phyloP scores from a whole-genome alignment of 331 rosid genomes.

The Acacia pycnantha region DNA sequence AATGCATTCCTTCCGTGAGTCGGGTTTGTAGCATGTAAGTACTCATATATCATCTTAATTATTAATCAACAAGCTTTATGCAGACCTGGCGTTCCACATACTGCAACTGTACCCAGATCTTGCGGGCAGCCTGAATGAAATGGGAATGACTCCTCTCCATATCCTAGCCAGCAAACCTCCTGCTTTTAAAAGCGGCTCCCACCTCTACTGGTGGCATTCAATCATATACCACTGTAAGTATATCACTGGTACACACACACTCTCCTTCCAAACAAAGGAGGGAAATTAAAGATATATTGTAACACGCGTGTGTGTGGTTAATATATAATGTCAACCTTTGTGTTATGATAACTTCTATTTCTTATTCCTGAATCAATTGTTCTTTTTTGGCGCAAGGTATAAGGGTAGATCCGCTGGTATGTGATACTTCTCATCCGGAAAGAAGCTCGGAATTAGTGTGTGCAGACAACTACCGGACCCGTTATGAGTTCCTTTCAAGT shows the following conservation, averaged over 20 bases:
- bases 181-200: conserved; percentile 46
- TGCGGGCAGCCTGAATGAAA: neutral
- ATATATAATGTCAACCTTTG: too few relatives aligned
- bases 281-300: too few relatives aligned
- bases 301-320: too few relatives aligned
- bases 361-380: too few relatives aligned
- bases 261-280: too few relatives aligned
- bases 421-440: too few relatives aligned
- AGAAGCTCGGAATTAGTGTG: neutral
- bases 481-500: neutral
- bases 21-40: too few relatives aligned
- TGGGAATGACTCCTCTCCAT: conserved; percentile 52
- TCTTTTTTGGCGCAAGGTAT: neutral
- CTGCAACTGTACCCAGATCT: conserved; percentile 9
- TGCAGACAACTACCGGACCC: neutral
- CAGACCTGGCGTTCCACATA: conserved; percentile 7
- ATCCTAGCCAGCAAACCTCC: conserved; percentile 47
- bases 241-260: neutral
- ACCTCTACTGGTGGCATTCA: neutral
- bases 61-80: neutral
- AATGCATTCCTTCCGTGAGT: too few relatives aligned
- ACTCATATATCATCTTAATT: too few relatives aligned
- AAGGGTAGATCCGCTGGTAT: neutral
- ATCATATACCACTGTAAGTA: neutral
- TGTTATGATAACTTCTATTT: too few relatives aligned